phyloP scores from a whole-genome alignment of 495 filamentous ascomycete genomes.

The Aspergillus wentii region DNA sequence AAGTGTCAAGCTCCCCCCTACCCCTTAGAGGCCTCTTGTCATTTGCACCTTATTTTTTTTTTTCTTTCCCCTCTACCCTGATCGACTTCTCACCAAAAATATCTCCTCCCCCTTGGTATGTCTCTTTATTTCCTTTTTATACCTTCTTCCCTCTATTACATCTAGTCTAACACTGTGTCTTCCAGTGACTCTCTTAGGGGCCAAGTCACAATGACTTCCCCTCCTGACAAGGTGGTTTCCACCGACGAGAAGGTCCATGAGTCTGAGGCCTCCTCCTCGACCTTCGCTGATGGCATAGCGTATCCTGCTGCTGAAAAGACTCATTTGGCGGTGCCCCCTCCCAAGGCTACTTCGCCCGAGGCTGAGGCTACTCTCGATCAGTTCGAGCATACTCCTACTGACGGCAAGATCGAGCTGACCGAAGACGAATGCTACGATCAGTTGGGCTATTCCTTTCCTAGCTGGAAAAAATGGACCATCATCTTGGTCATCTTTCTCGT shows the following conservation, averaged over 20 bases:
- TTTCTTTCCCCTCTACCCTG: constrained; percentile 1
- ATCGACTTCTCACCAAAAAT: background rate
- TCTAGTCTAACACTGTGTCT: constrained; percentile 3
- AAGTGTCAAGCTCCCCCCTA: too few relatives aligned
- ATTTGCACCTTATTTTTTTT: constrained; percentile 4
- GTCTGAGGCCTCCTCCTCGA: constrained; percentile 34
- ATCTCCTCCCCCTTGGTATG: constrained; percentile 9
- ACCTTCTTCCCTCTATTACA: background rate
- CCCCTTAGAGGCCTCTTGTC: constrained; percentile 7
- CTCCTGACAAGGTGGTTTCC: constrained; percentile 14
- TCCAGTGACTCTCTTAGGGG: background rate
- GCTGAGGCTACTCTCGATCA: constrained; percentile 15
- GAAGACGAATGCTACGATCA: constrained; percentile 55
- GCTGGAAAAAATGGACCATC: constrained; percentile 55
- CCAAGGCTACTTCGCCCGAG: constrained; percentile 8
- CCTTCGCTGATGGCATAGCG: too few relatives aligned
- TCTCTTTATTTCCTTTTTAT: constrained; percentile 9
- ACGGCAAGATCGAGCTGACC: constrained; percentile 41
- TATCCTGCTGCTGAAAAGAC: constrained; percentile 24
- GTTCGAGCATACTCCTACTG: constrained; percentile 20
- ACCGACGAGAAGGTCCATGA: constrained; percentile 24
- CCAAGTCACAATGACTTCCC: constrained; percentile 15
- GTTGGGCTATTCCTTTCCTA: constrained; percentile 49
- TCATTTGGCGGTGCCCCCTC: constrained; percentile 5
- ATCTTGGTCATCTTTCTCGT: constrained; percentile 56